A percentile compares a stretch with the other conserved stretches of the same genome.
Conservation (phyloP, 2,329 filamentous ascomycete species). For the Biscogniauxia sp. region DNA sequence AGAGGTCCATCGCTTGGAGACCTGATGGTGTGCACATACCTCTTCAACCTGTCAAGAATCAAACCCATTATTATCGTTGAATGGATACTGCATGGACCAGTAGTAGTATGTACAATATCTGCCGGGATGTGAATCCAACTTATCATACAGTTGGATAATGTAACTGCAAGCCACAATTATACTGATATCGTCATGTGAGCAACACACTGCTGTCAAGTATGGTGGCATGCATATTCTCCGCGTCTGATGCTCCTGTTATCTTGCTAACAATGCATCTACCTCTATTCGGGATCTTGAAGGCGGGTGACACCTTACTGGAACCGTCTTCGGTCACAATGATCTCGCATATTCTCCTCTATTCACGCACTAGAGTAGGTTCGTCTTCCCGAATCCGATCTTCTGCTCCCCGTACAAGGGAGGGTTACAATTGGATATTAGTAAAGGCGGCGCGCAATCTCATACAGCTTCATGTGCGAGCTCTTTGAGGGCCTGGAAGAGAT, state of each 20-base stretch:
- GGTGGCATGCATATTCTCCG: neutral
- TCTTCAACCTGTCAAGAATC: neutral
- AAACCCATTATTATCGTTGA: neutral
- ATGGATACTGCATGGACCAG: neutral
- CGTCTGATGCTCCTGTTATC: neutral
- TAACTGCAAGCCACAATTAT: neutral
- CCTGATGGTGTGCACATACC: neutral
- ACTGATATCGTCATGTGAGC: neutral
- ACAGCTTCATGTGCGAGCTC: neutral
- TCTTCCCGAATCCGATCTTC: neutral
- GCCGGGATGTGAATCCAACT: neutral
- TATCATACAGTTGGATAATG: neutral
- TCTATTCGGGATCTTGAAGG: neutral
- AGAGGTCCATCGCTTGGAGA: neutral
- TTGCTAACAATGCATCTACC: neutral
- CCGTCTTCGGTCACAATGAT: neutral
- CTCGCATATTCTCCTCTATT: neutral
- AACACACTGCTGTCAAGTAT: neutral
- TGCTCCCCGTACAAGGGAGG: neutral
- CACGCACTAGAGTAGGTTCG: neutral
- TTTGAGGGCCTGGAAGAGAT: neutral
- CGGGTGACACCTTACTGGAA: neutral
- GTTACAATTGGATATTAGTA: neutral
- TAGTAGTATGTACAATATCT: too few relatives aligned
- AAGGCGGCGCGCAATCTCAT: neutral